A percentile compares a stretch with the other conserved stretches of the same genome.
Evolutionary conservation across 2,329 filamentous ascomycete species (phyloP).

Genomic region (Xylariomycetidae sp.): DNA sequence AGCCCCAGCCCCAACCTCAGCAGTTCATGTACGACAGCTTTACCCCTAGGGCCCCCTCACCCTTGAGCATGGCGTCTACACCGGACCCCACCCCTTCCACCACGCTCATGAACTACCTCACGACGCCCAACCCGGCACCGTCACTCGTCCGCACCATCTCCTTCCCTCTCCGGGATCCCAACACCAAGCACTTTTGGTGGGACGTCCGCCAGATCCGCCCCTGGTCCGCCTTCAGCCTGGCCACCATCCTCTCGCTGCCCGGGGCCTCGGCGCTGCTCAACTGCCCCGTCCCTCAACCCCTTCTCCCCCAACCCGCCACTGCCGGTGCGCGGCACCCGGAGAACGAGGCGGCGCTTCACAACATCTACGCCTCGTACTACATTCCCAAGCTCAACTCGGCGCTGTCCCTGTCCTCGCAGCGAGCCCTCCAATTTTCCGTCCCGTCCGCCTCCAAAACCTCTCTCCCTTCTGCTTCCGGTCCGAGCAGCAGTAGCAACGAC

Average conservation of each 20-base stretch:
- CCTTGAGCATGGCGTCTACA: constrained; percentile 32
- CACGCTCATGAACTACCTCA: constrained; percentile 74
- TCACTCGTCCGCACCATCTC: constrained; percentile 76
- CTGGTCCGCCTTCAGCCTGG: constrained; percentile 75
- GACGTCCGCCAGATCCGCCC: constrained; percentile 82
- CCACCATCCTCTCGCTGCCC: constrained; percentile 67
- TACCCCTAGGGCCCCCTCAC: constrained; percentile 38
- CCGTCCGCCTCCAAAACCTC: constrained; percentile 31
- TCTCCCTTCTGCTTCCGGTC: background rate
- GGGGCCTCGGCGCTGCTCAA: constrained; percentile 69
- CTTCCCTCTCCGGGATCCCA: constrained; percentile 60
- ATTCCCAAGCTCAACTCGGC: constrained; percentile 84
- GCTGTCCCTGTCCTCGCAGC: constrained; percentile 68
- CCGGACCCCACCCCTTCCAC: constrained; percentile 52
- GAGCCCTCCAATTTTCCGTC: constrained; percentile 52
- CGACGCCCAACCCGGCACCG: constrained; percentile 73
- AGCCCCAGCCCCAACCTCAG: constrained; percentile 32
- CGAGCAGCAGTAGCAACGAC: constrained; percentile 31
- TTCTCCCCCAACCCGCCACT: constrained; percentile 55
- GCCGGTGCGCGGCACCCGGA: constrained; percentile 65
- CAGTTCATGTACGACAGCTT: constrained; percentile 46
- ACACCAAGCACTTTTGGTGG: constrained; percentile 89
- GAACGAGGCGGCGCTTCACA: constrained; percentile 71
- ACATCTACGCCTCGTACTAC: constrained; percentile 73
- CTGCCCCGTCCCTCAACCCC: constrained; percentile 57